A percentile compares a stretch with the other conserved stretches of the same genome.
phyloP scores from a whole-genome alignment of 345 rosid species.

The Aquilaria sinensis region DNA sequence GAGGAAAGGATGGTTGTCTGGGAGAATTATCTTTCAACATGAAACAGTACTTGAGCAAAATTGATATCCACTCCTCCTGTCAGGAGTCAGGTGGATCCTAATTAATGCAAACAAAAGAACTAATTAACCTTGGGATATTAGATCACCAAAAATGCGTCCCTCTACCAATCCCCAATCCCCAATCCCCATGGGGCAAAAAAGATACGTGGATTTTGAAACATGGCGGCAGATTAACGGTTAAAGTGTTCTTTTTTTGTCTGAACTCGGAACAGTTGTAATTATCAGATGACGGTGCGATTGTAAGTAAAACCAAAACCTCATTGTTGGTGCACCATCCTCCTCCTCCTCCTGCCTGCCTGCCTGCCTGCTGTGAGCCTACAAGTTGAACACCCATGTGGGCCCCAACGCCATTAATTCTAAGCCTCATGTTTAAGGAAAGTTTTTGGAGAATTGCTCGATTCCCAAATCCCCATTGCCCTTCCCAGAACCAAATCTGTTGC shows the following conservation, averaged over 20 bases:
- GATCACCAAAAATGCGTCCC: no score
- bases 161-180: no score
- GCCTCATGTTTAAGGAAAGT: conserved; percentile 16
- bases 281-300: conserved; percentile 4
- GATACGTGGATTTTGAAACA: conserved; percentile 8
- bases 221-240: conserved; percentile 30
- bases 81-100: no score
- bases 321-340: no score
- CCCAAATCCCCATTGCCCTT: conserved; percentile 5
- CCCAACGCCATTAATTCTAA: conserved; percentile 16
- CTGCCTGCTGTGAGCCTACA: conserved; percentile 10
- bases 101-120: no score
- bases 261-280: conserved; percentile 14
- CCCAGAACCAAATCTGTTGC: conserved; percentile 1
- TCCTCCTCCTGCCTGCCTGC: no score
- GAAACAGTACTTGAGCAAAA: no score
- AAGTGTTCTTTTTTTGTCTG: conserved; percentile 17
- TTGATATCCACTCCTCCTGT: no score
- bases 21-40: no score
- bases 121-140: no score
- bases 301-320: background rate
- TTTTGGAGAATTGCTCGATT: background rate
- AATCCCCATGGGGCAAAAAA: no score
- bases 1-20: no score
- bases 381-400: conserved; percentile 20